Evolutionary conservation across 306 rosid genomes (phyloP).

Genomic region (Mucuna pruriens): DNA sequence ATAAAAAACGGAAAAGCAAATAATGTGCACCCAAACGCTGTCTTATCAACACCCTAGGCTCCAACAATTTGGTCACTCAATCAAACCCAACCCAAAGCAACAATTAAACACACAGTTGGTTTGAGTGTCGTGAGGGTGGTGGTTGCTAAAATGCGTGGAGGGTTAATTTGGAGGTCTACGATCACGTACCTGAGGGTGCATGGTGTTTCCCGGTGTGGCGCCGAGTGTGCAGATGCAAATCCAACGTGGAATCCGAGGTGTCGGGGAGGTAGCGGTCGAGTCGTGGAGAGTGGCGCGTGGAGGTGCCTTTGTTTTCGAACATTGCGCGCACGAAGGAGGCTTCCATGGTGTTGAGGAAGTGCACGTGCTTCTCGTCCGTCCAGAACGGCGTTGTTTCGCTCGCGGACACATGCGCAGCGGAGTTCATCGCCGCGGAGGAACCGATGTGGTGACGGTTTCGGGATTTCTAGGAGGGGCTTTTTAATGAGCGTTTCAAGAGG

Average conservation of each 20-base stretch:
- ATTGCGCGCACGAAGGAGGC: conserved; percentile 82
- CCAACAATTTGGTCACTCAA: neutral
- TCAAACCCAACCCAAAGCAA: neutral
- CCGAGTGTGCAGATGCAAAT: conserved; percentile 42
- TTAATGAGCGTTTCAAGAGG: neutral
- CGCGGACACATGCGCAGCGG: neutral
- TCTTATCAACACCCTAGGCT: neutral
- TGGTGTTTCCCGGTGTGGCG: conserved; percentile 31
- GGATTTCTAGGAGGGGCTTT: neutral
- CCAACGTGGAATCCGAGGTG: conserved; percentile 70
- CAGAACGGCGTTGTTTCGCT: conserved; percentile 47
- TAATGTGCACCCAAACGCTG: conserved; percentile 31
- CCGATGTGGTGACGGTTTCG: neutral
- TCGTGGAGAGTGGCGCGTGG: conserved; percentile 31
- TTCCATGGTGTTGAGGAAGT: conserved; percentile 73
- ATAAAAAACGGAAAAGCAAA: neutral
- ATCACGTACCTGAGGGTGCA: conserved; percentile 54
- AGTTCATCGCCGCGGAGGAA: neutral
- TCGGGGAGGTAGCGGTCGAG: conserved; percentile 73
- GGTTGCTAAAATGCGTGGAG: conserved; percentile 14
- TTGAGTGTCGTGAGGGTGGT: neutral
- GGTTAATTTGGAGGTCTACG: neutral
- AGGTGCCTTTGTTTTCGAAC: conserved; percentile 39
- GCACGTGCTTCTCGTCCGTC: conserved; percentile 85
- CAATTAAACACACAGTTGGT: too few species aligned